A percentile compares a stretch with the other conserved stretches of the same genome.
These are phyloP conservation scores for Verruconis gallopava DNA, from an alignment of 2,329 filamentous ascomycete species.

Conservation along the genomic window DNA sequence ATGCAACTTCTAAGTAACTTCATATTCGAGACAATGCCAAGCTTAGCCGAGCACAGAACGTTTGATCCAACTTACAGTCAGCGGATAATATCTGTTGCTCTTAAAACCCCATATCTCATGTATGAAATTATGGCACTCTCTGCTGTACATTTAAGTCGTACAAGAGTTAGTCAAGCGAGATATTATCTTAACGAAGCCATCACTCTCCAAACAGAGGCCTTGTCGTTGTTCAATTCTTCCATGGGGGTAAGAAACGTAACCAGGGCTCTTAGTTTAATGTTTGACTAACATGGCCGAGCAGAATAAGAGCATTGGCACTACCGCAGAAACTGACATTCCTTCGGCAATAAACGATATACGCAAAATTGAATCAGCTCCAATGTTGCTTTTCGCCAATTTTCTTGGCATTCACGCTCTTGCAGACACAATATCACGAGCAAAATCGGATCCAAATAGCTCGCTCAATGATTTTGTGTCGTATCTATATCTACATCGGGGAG, in stretches of 20 bases:
- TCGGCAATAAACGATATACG: neutral
- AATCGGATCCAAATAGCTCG: constrained; percentile 11
- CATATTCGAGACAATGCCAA: constrained; percentile 12
- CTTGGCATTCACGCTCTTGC: neutral
- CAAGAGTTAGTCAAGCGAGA: constrained; percentile 9
- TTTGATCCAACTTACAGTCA: neutral
- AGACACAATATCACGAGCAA: neutral
- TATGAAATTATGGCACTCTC: constrained; percentile 14
- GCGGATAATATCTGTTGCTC: constrained; percentile 9
- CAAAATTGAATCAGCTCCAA: neutral
- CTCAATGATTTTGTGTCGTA: constrained; percentile 14
- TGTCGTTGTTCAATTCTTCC: neutral
- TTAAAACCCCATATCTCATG: constrained; percentile 14
- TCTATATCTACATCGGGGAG: constrained; percentile 15
- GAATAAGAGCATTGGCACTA: too few relatives aligned
- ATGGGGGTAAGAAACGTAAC: too few relatives aligned
- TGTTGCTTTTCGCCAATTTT: neutral
- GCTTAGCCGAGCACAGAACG: neutral
- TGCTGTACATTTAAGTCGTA: constrained; percentile 14
- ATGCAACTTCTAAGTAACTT: constrained; percentile 16
- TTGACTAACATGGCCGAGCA: too few relatives aligned
- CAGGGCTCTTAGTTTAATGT: too few relatives aligned
- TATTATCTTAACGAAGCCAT: constrained; percentile 12
- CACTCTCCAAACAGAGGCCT: neutral
- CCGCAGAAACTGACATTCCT: too few relatives aligned